Evolutionary conservation across 108 stramenopile species (phyloP).

Genomic region (Discostella stelligeroides): DNA sequence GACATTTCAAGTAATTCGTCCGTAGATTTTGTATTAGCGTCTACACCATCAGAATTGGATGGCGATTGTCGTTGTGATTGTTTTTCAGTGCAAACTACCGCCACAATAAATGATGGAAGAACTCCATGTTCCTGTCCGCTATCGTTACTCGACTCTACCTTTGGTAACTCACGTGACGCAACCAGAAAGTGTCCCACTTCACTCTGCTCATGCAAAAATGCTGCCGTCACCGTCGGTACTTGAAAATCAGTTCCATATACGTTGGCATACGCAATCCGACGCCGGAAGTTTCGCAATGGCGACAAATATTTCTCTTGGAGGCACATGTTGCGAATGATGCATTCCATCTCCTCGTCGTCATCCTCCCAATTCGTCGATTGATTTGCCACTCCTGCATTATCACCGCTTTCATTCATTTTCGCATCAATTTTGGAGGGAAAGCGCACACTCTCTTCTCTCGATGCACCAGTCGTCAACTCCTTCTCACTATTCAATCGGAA

Average conservation of each 20-base stretch:
- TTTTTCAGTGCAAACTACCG: slow-evolving; percentile 34
- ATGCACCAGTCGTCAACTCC: too few relatives aligned
- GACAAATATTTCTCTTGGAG: slow-evolving; percentile 50
- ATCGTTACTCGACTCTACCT: background rate
- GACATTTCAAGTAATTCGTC: slow-evolving; percentile 68
- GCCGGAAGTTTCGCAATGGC: slow-evolving; percentile 69
- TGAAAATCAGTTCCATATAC: slow-evolving; percentile 90
- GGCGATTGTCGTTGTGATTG: slow-evolving; percentile 4
- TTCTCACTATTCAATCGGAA: slow-evolving; percentile 47
- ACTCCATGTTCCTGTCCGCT: background rate
- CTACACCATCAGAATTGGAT: background rate
- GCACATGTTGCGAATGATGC: slow-evolving; percentile 54
- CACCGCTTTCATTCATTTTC: slow-evolving; percentile 3
- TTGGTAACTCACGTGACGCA: background rate
- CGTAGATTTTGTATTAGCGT: background rate
- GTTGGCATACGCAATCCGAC: slow-evolving; percentile 86
- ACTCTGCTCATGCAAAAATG: slow-evolving; percentile 70
- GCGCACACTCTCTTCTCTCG: background rate
- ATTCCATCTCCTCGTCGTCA: slow-evolving; percentile 31
- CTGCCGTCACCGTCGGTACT: slow-evolving; percentile 80
- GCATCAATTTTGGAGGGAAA: background rate
- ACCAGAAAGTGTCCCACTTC: slow-evolving; percentile 58
- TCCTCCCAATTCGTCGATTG: background rate
- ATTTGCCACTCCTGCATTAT: background rate
- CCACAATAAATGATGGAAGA: slow-evolving; percentile 45